Evolutionary conservation across 2,329 filamentous ascomycete species (phyloP).

Genomic region (Botrytis fragariae): DNA sequence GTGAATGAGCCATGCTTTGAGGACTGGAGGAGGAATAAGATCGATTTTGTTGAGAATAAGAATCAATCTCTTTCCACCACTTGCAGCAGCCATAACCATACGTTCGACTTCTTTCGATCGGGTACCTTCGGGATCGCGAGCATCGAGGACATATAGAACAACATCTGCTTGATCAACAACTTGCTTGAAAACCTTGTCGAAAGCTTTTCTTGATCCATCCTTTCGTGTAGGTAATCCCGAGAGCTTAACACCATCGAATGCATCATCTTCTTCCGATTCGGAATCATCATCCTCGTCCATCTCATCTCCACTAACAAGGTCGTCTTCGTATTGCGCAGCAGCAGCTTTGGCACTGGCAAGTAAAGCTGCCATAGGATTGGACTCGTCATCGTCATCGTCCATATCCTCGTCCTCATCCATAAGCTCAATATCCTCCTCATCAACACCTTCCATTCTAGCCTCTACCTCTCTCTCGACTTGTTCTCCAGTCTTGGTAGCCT

Average conservation of each 20-base stretch:
- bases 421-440: constrained; percentile 50
- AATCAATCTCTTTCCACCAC: constrained; percentile 81
- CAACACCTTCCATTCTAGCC: constrained; percentile 45
- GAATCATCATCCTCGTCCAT: constrained; percentile 55
- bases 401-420: constrained; percentile 54
- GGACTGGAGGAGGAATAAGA: constrained; percentile 75
- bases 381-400: constrained; percentile 59
- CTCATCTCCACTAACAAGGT: constrained; percentile 47
- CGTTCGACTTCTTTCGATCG: constrained; percentile 88
- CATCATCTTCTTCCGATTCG: constrained; percentile 46
- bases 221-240: constrained; percentile 50
- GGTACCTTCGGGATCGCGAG: constrained; percentile 86
- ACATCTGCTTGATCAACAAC: constrained; percentile 88
- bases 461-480: constrained; percentile 45
- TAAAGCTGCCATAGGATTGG: constrained; percentile 90
- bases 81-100: constrained; percentile 83
- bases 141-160: constrained; percentile 88
- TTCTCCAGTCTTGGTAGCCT: constrained; percentile 59
- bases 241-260: constrained; percentile 50
- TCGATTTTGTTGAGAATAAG: constrained; percentile 96
- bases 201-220: constrained; percentile 76
- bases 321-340: constrained; percentile 67
- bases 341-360: constrained; percentile 78
- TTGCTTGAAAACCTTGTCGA: constrained; percentile 94
- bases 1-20: constrained; percentile 81